Percentiles rank a stretch among this genome's conserved stretches.
These are phyloP conservation scores for Pyricularia grisea DNA, from an alignment of 2,329 filamentous ascomycete species.

Conservation along the genomic window DNA sequence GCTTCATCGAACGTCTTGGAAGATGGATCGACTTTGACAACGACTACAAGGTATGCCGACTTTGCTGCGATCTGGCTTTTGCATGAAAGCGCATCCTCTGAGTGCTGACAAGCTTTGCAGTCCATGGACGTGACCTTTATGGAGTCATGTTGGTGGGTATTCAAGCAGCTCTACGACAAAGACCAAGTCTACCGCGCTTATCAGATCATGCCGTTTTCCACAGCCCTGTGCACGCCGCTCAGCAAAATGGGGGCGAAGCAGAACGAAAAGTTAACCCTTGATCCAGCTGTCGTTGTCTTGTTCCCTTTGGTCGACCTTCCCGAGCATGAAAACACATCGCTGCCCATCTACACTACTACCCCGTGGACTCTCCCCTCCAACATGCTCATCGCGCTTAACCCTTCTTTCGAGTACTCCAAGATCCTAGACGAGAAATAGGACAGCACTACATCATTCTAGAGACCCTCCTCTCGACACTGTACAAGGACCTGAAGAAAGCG, in stretches of 20 bases:
- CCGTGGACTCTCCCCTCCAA: constrained; percentile 74
- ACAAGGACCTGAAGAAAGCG: constrained; percentile 69
- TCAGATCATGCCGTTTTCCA: constrained; percentile 69
- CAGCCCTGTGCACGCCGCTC: constrained; percentile 61
- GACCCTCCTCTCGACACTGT: constrained; percentile 55
- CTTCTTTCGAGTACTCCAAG: constrained; percentile 71
- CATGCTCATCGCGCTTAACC: constrained; percentile 59
- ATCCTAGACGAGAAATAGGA: constrained; percentile 57
- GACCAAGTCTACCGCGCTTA: constrained; percentile 63
- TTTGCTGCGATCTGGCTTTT: too few relatives aligned
- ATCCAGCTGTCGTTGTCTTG: constrained; percentile 62
- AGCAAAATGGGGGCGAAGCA: constrained; percentile 70
- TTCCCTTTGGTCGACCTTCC: constrained; percentile 58
- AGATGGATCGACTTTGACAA: constrained; percentile 75
- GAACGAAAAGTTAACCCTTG: constrained; percentile 67
- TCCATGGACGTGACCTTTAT: constrained; percentile 70
- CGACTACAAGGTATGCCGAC: too few relatives aligned
- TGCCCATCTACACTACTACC: constrained; percentile 81
- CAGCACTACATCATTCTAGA: constrained; percentile 63
- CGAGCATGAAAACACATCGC: constrained; percentile 54
- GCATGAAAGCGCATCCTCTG: too few relatives aligned
- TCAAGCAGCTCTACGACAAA: constrained; percentile 66
- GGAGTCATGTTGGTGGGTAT: constrained; percentile 74
- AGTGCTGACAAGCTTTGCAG: constrained; percentile 27
- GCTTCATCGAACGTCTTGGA: constrained; percentile 53